phyloP scores from a whole-genome alignment of 2,329 filamentous ascomycete species.

The Lachnellula arida region DNA sequence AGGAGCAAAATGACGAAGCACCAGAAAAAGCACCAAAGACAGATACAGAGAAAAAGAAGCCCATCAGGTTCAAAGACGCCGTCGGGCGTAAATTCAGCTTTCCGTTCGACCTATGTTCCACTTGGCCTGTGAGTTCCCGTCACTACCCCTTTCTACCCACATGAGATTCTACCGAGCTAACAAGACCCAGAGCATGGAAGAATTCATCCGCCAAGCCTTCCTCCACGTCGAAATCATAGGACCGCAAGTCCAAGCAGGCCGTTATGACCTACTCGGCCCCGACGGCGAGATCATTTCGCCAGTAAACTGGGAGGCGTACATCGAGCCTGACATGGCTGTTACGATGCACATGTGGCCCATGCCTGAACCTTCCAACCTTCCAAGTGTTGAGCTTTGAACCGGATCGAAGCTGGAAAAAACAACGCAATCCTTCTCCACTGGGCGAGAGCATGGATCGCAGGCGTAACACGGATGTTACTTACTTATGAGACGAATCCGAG shows the following conservation, averaged over 20 bases:
- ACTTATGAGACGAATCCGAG: too few relatives aligned
- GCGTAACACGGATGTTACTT: too few relatives aligned
- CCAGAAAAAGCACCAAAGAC: not conserved
- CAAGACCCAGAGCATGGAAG: conserved; percentile 63
- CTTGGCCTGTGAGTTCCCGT: conserved; percentile 64
- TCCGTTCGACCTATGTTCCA: conserved; percentile 78
- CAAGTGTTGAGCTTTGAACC: not conserved
- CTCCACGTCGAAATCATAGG: conserved; percentile 69
- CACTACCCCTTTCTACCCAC: too few relatives aligned
- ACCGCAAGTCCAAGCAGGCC: conserved; percentile 67
- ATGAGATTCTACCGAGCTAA: not conserved
- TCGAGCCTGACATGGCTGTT: conserved; percentile 68
- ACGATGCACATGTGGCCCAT: conserved; percentile 62
- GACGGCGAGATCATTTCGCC: conserved; percentile 76
- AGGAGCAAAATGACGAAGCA: not conserved
- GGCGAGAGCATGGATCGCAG: too few relatives aligned
- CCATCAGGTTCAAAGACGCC: conserved; percentile 87
- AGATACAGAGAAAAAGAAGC: conserved; percentile 45
- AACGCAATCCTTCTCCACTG: not conserved
- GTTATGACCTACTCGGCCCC: conserved; percentile 72
- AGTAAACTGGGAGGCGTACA: conserved; percentile 70
- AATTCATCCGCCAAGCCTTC: conserved; percentile 77
- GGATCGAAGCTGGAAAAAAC: not conserved
- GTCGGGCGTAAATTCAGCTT: conserved; percentile 90
- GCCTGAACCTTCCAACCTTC: conserved; percentile 34